Evolutionary conservation across 2,329 filamentous ascomycete species (phyloP), one percentile per base, ranked within the genome.

Genomic region (Xylaria sp.): DNA sequence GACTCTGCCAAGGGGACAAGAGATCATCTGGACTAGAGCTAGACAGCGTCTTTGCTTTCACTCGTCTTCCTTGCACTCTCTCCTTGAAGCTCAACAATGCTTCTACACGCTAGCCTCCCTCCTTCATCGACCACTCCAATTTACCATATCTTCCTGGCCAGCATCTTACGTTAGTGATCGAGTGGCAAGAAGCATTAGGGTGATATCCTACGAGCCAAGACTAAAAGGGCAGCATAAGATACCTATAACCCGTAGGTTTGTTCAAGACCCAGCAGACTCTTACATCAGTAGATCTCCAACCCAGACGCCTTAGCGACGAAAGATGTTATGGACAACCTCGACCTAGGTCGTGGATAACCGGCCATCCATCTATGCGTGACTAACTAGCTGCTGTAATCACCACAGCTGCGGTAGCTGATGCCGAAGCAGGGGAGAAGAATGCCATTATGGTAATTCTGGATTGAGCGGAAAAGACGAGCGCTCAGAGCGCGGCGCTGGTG

Each of bases 121-220:
- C 66, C 46, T 67, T 59, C 61, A 61, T 66, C 63, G 69, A 72
- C 67, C 74, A 72, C 74, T 73, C 76, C 73, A 74, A 76, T 65
- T 68, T 40, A 65, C 60, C 67, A 64, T 36, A 59, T 67, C 71
- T 72, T 71, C 71, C 72, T 71, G 71, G 67, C 66, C 66, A 66
- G 66, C 69, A 66, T 70, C 70, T 73, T 71, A 67, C 48, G 66
- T 70, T 64, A 67, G 69, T 62, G 58, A 68, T 69, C 63, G 63
- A 71, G 65, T 63, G 67, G 70, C 69, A 73, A 72, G 69, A 75
- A 69, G 68, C 64, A 69, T 64, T 68, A 68, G 71, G 72, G 68
- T 63, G 64, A 75, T 77, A 77, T 77, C 76, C 76, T 77, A 75
- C 69, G 70, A 69, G 73, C 74, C 73, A 73, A 73, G 71, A 71